These are phyloP conservation scores for Fonsecaea monophora DNA, from an alignment of 2,329 filamentous ascomycete genomes.

Conservation along the genomic window DNA sequence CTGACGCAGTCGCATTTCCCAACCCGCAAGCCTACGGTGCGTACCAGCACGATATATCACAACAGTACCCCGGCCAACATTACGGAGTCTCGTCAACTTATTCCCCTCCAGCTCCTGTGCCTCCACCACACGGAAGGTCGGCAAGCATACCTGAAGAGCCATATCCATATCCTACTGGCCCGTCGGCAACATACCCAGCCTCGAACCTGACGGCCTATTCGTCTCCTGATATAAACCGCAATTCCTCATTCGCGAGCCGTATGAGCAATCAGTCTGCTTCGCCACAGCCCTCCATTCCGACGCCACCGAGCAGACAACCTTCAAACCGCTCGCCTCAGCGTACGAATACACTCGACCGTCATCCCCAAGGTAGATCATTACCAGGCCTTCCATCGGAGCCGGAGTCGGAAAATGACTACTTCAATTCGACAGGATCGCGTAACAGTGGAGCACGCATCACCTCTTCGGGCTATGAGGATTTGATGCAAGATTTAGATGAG, in stretches of 20 bases:
- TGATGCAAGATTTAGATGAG: constrained; percentile 64
- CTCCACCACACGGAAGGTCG: constrained; percentile 46
- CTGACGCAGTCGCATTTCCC: constrained; percentile 24
- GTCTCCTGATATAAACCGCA: constrained; percentile 36
- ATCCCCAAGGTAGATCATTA: constrained; percentile 65
- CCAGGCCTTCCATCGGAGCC: constrained; percentile 62
- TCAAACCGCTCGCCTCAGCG: constrained; percentile 58
- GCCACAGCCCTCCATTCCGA: constrained; percentile 51
- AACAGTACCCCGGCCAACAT: constrained; percentile 27
- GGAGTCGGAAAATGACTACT: constrained; percentile 44
- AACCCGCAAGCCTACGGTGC: constrained; percentile 30
- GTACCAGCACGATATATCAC: constrained; percentile 31
- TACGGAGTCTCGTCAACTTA: constrained; percentile 29
- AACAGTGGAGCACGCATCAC: constrained; percentile 44
- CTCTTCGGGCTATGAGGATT: constrained; percentile 59
- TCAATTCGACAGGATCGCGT: constrained; percentile 39
- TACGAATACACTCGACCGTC: constrained; percentile 61
- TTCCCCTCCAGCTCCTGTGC: constrained; percentile 47
- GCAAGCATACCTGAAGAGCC: constrained; percentile 32
- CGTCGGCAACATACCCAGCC: constrained; percentile 22
- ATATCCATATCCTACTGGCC: constrained; percentile 27
- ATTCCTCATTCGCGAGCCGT: constrained; percentile 39
- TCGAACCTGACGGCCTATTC: constrained; percentile 29
- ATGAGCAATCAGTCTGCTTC: constrained; percentile 44
- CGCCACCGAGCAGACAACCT: constrained; percentile 60